Base-by-base conservation (phyloP, 805 yeast genomes). In the Sugiyamaella qingdaonensis region DNA sequence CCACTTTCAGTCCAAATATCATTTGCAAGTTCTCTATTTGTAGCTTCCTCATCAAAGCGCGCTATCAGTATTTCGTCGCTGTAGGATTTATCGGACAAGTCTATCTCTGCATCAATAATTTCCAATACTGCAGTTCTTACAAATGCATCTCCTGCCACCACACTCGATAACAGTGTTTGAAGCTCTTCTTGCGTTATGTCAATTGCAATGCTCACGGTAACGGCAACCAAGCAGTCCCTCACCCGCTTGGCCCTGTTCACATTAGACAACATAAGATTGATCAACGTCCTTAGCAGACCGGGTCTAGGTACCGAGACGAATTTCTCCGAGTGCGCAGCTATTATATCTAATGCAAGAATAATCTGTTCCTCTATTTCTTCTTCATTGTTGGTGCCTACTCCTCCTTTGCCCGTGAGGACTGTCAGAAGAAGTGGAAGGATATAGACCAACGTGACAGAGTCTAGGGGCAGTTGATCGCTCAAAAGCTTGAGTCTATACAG, bases 361-460 rank as follows among this genome's bases (percentile, higher is more conserved):
- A 90, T 72, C 61, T 88, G 92, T 65, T 90, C 97, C 67, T 91
- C 97, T 64, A 86, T 90, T n/a, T 88, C 96, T 52, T 88, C 92
- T 31, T 88, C 95, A 31, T 54, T 53, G 16, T 35, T 47, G 32
- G 61, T 52, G 5, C 58, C 61, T 10, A 60, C 69, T 53, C 81
- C 84, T 54, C 95, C 94, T 45, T 76, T 78, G 2, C 52, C 53
- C 51, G 81, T 81, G 58, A 90, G 71, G 7, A 88, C 86, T 52
- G 78, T 78, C 13, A 81, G 79, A 46, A 92, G 68, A 57, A 92
- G 70, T 1, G 98, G 97, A 45, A 89, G 71, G 16, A 86, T 66
- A 66, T 87, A 94, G 41, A 85, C 80, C 61, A 91, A 73, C 1
- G 92, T 78, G 33, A 82, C 68, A 1, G 82, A 68, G 60, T 87